These are phyloP conservation scores for Albophoma yamanashiensis DNA, from an alignment of 2,329 filamentous ascomycete genomes.

Conservation along the genomic window DNA sequence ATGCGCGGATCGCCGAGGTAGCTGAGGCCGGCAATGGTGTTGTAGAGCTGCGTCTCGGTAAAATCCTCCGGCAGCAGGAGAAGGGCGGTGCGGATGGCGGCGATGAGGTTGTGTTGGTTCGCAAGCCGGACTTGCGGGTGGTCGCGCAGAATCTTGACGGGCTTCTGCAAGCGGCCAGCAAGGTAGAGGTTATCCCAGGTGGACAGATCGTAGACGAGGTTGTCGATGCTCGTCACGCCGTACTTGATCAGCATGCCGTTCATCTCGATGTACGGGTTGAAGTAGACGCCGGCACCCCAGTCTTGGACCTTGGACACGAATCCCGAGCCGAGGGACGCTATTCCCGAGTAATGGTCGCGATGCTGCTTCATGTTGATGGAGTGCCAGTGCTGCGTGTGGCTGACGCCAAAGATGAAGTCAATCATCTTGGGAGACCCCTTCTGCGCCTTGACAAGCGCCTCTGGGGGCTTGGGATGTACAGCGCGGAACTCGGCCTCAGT, in stretches of 20 bases:
- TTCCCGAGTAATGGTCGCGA: constrained; percentile 80
- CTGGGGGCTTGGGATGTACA: constrained; percentile 72
- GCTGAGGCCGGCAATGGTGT: constrained; percentile 81
- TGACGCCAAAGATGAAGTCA: constrained; percentile 95
- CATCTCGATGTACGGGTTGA: constrained; percentile 89
- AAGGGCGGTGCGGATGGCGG: constrained; percentile 80
- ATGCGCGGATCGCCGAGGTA: constrained; percentile 97
- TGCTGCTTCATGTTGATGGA: constrained; percentile 83
- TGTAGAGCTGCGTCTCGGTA: constrained; percentile 79
- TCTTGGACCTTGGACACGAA: constrained; percentile 81
- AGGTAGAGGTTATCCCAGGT: constrained; percentile 94
- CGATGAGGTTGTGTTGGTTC: constrained; percentile 91
- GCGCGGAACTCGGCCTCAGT: constrained; percentile 47
- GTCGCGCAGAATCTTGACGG: constrained; percentile 93
- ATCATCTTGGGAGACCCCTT: constrained; percentile 91
- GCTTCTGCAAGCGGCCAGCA: constrained; percentile 92
- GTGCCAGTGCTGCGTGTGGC: constrained; percentile 94
- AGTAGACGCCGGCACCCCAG: constrained; percentile 91
- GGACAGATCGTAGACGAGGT: constrained; percentile 73
- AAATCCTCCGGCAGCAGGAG: constrained; percentile 77
- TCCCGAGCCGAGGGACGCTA: constrained; percentile 76
- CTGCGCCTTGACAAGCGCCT: constrained; percentile 74
- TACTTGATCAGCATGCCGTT: constrained; percentile 98
- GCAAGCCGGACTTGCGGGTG: constrained; percentile 85
- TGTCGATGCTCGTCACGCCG: constrained; percentile 89